Base-by-base conservation (phyloP, 768 basidiomycete species). In the Candolleomyces eurysporus region DNA sequence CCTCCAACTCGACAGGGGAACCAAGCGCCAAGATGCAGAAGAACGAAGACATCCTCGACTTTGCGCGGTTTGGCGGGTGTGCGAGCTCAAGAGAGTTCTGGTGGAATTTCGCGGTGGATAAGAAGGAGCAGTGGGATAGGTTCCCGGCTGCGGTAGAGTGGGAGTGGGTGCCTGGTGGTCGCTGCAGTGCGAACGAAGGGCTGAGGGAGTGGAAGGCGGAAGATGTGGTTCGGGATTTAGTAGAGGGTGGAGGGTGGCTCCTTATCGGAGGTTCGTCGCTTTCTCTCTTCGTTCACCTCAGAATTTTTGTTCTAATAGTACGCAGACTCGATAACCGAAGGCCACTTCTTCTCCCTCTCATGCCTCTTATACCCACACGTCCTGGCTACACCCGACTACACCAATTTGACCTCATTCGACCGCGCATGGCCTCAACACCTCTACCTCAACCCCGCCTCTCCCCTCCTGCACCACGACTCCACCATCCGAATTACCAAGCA, bases 331-430 rank as follows among this genome's bases (percentile, higher is more conserved):
- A 84, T 89, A 16, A 83, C 85, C 1, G 88, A 90, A 67, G 85
- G 84, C 63, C 87, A 90, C 69, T 90, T 90, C 75, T 90, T 89
- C 71, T 89, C 88, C 4, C 69, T 89, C 0, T 89, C 87, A 0
- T 90, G 88, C 66, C 65, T 82, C 48, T 77, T 90, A 3, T 84
- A 83, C 69, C 87, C 88, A 0, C 86, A 89, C 66, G 87, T 89
- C 42, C 78, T 78, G 39, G 88, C 87, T 1, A 86, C 83, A 2
- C 88, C 88, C 0, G 79, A 84, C 63, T 89, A 88, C 64, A 80
- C 77, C 48, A 75, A 76, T 36, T 80, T 89, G 58, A 73, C 78
- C 0, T 78, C 76, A 65, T 31, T 9, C 6, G 88, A 81, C 63
- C 87, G 86, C 46, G 84, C 78, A 0, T 87, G 84, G 86, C 81